Evolutionary conservation across 2,329 filamentous ascomycete species (phyloP).

Genomic region (Diaporthe amygdali): DNA sequence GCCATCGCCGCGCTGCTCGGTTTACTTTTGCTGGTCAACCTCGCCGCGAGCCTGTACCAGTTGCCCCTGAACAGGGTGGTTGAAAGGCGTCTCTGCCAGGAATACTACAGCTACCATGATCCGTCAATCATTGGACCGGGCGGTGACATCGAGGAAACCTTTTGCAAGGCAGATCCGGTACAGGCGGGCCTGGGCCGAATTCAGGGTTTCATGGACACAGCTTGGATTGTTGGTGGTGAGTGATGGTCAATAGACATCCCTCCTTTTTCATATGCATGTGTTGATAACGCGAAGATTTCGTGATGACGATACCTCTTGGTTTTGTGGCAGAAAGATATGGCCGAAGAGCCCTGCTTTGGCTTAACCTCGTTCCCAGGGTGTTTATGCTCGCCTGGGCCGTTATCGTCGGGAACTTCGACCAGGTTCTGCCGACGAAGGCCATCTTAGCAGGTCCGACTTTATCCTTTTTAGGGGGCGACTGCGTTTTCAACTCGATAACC

Average conservation of each 20-base stretch:
- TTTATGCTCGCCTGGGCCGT: constrained; percentile 47
- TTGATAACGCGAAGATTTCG: constrained; percentile 42
- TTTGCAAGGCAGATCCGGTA: constrained; percentile 59
- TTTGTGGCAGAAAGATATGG: constrained; percentile 51
- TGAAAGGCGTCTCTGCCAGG: constrained; percentile 53
- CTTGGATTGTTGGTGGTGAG: constrained; percentile 54
- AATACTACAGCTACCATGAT: constrained; percentile 51
- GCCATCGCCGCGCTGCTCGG: constrained; percentile 39
- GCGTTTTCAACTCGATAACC: constrained; percentile 55
- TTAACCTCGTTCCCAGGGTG: constrained; percentile 49
- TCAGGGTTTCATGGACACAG: constrained; percentile 54
- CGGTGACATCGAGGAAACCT: constrained; percentile 51
- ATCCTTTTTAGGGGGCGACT: constrained; percentile 54
- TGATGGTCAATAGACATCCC: not conserved
- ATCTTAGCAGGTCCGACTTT: constrained; percentile 47
- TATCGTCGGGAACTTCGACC: constrained; percentile 43
- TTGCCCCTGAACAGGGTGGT: constrained; percentile 52
- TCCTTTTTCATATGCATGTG: no score
- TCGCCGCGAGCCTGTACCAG: constrained; percentile 53
- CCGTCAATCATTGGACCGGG: constrained; percentile 39
- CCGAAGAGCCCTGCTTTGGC: constrained; percentile 42
- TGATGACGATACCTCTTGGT: constrained; percentile 54
- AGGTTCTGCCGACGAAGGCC: constrained; percentile 41
- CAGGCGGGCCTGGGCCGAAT: constrained; percentile 58
- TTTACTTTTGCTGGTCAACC: constrained; percentile 51